A percentile compares a stretch with the other conserved stretches of the same genome.
These are phyloP conservation scores for Boletus tomentosulus DNA, from an alignment of 768 basidiomycete species.

Conservation along the genomic window DNA sequence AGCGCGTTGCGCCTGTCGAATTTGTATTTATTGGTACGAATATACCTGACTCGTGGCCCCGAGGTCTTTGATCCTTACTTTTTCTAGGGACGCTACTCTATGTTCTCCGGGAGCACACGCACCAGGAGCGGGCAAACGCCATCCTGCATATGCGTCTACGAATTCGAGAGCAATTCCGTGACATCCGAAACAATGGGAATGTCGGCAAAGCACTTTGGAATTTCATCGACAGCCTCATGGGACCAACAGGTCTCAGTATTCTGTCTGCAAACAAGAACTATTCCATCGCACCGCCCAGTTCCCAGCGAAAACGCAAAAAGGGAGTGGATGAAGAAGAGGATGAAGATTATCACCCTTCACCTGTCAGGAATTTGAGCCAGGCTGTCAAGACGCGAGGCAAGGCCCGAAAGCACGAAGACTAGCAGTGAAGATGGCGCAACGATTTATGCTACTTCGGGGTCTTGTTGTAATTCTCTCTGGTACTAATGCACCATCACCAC, in stretches of 20 bases:
- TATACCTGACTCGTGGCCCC: background rate
- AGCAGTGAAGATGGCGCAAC: background rate
- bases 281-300: conserved; percentile 5
- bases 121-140: conserved; percentile 48
- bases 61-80: background rate
- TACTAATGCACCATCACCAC: background rate
- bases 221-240: conserved; percentile 42
- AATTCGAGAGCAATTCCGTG: conserved; percentile 53
- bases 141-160: conserved; percentile 53
- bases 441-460: background rate
- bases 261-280: conserved; percentile 23
- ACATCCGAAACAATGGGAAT: conserved; percentile 59
- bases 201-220: conserved; percentile 58
- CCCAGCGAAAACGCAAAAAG: conserved; percentile 30
- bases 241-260: conserved; percentile 30
- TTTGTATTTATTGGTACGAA: conserved; percentile 75
- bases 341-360: conserved; percentile 45
- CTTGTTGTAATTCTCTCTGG: background rate
- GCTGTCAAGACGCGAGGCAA: conserved; percentile 39
- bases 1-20: conserved; percentile 67
- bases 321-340: conserved; percentile 38
- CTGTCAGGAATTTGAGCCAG: conserved; percentile 38
- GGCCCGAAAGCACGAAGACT: conserved; percentile 21
- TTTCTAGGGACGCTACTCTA: conserved; percentile 61
- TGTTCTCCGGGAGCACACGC: conserved; percentile 40